Base-by-base conservation (phyloP, 2,329 filamentous ascomycete species). In the Bipolaris gigantea region DNA sequence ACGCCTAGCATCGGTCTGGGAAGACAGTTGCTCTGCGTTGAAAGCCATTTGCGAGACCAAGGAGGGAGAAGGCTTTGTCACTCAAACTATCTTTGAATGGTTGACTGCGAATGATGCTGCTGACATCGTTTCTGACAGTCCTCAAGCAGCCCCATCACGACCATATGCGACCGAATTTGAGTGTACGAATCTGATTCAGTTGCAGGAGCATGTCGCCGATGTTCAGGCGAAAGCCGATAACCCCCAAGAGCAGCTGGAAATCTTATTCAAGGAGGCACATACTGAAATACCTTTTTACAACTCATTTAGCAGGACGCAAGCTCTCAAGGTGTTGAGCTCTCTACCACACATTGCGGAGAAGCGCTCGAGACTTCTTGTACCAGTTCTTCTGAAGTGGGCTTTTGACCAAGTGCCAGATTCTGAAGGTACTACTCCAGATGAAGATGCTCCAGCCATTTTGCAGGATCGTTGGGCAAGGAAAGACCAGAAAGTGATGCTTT, bases 1-100 rank as follows among this genome's bases (percentile, higher is more conserved):
- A 44, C 90, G 89, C 62, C 81, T 97, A 60, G 84, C 92, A 0
- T 91, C 91, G 33, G 80, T 95, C 5, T 97, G 93, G 90, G 90
- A 96, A 56, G 90, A 96, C 65, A 84, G 90, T 0, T 85, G 88
- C 46, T 83, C 86, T 50, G 86, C 89, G 0, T 76, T 99, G 66
- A 89, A 90, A 66, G 81, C 87, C 47, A 86, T 99, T 49, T 83
- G 86, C 18, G 83, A 89, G 61, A 82, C 81, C 19, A 87, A 88
- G 60, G 75, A 78, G 35, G 91, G 90, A 19, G 92, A 97, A 69
- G 85, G 88, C 30, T 78, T 83, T 16, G 81, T 97, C 34, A 85
- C 87, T 2, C 81, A 84, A 2, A 79, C 93, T 47, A 87, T 89
- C 0, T 90, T 97, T 65, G 79, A 84, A 48, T 97, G 93, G 92